These are phyloP conservation scores for Suhomyces taliae DNA, from an alignment of 1,139 yeast species.

Conservation along the genomic window DNA sequence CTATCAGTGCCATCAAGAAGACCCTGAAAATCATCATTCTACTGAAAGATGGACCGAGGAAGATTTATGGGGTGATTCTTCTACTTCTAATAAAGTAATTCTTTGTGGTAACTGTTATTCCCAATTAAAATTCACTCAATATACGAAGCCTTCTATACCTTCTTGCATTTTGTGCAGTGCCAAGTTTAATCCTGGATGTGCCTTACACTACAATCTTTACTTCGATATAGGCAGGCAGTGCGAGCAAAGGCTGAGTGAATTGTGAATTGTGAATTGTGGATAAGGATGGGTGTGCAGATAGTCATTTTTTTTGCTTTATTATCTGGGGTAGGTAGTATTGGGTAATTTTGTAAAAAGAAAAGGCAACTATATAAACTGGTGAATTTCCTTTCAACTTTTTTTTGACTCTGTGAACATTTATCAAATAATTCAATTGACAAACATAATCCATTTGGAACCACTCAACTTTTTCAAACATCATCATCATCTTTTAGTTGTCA, in stretches of 20 bases:
- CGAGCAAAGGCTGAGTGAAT: slow-evolving; percentile 2
- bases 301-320: not conserved
- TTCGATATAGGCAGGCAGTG: slow-evolving; percentile 21
- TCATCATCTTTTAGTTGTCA: not conserved
- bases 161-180: slow-evolving; percentile 30
- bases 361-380: not conserved
- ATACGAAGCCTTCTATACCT: slow-evolving; percentile 13
- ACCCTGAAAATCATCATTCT: slow-evolving; percentile 14
- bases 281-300: no score
- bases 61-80: slow-evolving; percentile 11
- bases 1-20: slow-evolving; percentile 37
- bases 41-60: slow-evolving; percentile 19
- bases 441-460: no score
- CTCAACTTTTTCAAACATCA: no score
- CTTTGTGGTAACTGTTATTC: slow-evolving; percentile 40
- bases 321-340: not conserved
- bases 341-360: no score
- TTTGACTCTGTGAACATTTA: no score
- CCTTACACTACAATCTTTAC: slow-evolving; percentile 37
- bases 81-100: slow-evolving; percentile 22
- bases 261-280: no score
- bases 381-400: no score
- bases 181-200: slow-evolving; percentile 41
- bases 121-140: slow-evolving; percentile 32
- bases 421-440: no score